Evolutionary conservation across 148 eudicot species (phyloP).

Genomic region (Fagopyrum esculentum): DNA sequence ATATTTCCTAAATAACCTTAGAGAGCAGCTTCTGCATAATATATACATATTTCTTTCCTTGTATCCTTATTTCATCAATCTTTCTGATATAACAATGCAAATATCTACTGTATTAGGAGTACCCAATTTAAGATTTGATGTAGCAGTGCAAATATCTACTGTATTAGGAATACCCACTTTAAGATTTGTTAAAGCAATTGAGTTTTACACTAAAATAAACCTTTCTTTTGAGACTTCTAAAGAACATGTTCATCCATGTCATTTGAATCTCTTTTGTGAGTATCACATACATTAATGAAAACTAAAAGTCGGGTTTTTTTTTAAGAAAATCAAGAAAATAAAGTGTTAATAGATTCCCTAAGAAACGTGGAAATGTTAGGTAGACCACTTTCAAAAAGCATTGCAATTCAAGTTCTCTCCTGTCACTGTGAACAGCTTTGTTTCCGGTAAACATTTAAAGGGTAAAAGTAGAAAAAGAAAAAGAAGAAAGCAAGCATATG

Average conservation of each 20-base stretch:
- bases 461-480: too few relatives aligned
- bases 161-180: neutral
- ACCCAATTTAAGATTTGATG: neutral
- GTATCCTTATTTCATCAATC: neutral
- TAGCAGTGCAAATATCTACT: neutral
- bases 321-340: too few relatives aligned
- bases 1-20: neutral
- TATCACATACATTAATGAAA: too few relatives aligned
- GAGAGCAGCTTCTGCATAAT: neutral
- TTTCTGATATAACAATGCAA: neutral
- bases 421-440: slow-evolving; percentile 4
- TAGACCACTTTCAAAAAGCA: slow-evolving; percentile 10
- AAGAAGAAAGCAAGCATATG: neutral
- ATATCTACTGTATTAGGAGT: neutral
- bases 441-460: slow-evolving; percentile 6
- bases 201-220: neutral
- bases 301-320: too few relatives aligned
- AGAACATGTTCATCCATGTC: neutral
- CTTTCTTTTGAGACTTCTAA: neutral
- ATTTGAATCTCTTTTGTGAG: too few relatives aligned
- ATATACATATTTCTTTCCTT: neutral
- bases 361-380: neutral
- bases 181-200: neutral
- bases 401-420: neutral
- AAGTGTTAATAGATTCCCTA: neutral